These are phyloP conservation scores for Tubosaeta sp. DNA, from an alignment of 768 basidiomycete genomes.

Conservation along the genomic window DNA sequence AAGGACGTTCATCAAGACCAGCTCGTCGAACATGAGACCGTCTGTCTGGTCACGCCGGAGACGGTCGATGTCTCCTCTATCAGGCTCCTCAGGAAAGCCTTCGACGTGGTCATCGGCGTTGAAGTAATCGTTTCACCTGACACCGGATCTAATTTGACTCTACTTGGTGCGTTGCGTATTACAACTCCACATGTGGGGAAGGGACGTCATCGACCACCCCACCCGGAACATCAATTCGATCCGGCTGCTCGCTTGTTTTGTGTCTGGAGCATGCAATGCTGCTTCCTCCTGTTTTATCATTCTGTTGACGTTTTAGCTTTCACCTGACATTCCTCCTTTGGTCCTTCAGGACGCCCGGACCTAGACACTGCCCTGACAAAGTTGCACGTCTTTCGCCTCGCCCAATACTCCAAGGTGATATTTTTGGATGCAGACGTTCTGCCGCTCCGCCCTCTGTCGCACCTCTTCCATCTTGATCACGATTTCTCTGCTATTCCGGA, in stretches of 20 bases:
- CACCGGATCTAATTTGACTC: conserved; percentile 56
- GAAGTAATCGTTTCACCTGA: conserved; percentile 78
- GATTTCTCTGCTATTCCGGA: conserved; percentile 94
- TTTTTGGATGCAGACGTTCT: conserved; percentile 93
- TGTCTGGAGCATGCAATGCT: conserved; percentile 17
- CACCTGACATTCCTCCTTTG: conserved; percentile 13
- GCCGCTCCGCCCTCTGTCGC: conserved; percentile 82
- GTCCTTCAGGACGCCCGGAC: conserved; percentile 79
- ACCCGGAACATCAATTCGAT: conserved; percentile 9
- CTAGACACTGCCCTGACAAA: conserved; percentile 93
- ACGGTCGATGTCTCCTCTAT: conserved; percentile 81
- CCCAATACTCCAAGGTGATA: conserved; percentile 79
- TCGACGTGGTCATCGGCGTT: conserved; percentile 85
- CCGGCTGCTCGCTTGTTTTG: background rate
- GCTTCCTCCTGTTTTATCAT: conserved; percentile 14
- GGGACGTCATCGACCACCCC: conserved; percentile 1
- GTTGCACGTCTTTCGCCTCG: conserved; percentile 90
- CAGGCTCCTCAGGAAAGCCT: conserved; percentile 73
- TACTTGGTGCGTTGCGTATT: conserved; percentile 63
- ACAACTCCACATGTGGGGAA: conserved; percentile 1
- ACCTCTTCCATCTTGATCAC: conserved; percentile 80
- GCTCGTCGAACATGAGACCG: conserved; percentile 56
- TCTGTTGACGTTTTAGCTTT: background rate
- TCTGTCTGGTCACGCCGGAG: conserved; percentile 93
- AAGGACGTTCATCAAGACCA: conserved; percentile 66